Evolutionary conservation across 371 early-diverging fungal species (phyloP).

Genomic region (Mortierella sp.): DNA sequence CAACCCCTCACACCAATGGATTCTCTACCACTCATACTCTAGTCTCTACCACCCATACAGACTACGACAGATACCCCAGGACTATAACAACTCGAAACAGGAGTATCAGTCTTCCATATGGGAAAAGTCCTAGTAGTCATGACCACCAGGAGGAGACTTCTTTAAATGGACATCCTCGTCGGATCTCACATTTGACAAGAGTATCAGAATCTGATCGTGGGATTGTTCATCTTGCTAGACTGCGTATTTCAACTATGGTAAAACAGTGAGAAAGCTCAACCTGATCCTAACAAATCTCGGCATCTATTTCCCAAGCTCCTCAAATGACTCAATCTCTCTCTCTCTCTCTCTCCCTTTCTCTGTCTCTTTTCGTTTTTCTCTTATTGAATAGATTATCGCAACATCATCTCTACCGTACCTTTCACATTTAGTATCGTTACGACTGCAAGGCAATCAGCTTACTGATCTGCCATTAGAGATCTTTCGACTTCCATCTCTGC

Average conservation of each 20-base stretch:
- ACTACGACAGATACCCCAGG: conserved; percentile 1
- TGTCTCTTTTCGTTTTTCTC: not conserved
- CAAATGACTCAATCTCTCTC: not conserved
- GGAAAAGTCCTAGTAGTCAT: not conserved
- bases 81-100: not conserved
- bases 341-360: not conserved
- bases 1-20: conserved; percentile 46
- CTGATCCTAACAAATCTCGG: not conserved
- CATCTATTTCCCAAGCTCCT: not conserved
- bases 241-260: conserved; percentile 46
- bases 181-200: conserved; percentile 34
- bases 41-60: conserved; percentile 6
- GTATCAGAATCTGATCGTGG: conserved; percentile 49
- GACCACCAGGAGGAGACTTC: not conserved
- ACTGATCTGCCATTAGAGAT: conserved; percentile 62
- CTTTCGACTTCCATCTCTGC: conserved; percentile 61
- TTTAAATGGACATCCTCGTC: not conserved
- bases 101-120: not conserved
- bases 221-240: conserved; percentile 40
- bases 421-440: conserved; percentile 41
- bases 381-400: conserved; percentile 28
- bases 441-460: conserved; percentile 62
- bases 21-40: conserved; percentile 53
- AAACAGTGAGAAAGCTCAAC: not conserved
- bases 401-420: conserved; percentile 41